phyloP scores from a whole-genome alignment of 192 early-diverging fungal species.

The Backusella liffmaniae region DNA sequence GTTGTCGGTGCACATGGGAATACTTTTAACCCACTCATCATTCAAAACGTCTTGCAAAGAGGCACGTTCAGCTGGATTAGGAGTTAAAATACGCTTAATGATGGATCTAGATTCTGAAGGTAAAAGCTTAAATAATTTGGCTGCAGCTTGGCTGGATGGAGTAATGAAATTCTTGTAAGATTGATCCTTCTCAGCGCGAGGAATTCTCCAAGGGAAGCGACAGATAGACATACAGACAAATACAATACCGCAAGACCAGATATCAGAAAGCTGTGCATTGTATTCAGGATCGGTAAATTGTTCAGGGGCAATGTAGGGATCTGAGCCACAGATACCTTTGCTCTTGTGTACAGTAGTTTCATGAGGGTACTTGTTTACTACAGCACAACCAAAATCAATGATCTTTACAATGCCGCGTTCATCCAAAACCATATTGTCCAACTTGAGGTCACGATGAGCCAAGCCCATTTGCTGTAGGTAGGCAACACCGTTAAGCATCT shows the following conservation, averaged over 20 bases:
- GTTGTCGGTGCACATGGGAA: conserved; percentile 48
- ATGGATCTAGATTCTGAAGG: conserved; percentile 56
- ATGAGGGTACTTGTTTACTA: conserved; percentile 87
- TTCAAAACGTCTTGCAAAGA: conserved; percentile 67
- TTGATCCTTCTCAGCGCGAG: conserved; percentile 53
- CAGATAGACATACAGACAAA: conserved; percentile 77
- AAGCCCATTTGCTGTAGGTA: conserved; percentile 80
- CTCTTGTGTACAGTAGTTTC: conserved; percentile 47
- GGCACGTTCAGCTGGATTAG: conserved; percentile 54
- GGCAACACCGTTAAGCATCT: conserved; percentile 71
- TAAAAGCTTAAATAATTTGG: conserved; percentile 56
- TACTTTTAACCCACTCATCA: conserved; percentile 73
- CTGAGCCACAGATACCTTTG: conserved; percentile 82
- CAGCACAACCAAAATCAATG: conserved; percentile 87
- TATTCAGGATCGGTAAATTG: conserved; percentile 71
- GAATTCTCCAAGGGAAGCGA: conserved; percentile 71
- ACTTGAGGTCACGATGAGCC: conserved; percentile 85
- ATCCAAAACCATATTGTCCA: conserved; percentile 84
- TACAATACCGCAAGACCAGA: conserved; percentile 92
- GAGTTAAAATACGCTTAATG: conserved; percentile 64
- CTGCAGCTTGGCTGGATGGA: conserved; percentile 46
- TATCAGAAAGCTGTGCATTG: conserved; percentile 78
- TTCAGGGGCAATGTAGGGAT: conserved; percentile 98
- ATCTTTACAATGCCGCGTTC: conserved; percentile 74
- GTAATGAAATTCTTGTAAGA: conserved; percentile 53